These are phyloP conservation scores for Cairneyella variabilis DNA, from an alignment of 495 filamentous ascomycete genomes.

Conservation along the genomic window DNA sequence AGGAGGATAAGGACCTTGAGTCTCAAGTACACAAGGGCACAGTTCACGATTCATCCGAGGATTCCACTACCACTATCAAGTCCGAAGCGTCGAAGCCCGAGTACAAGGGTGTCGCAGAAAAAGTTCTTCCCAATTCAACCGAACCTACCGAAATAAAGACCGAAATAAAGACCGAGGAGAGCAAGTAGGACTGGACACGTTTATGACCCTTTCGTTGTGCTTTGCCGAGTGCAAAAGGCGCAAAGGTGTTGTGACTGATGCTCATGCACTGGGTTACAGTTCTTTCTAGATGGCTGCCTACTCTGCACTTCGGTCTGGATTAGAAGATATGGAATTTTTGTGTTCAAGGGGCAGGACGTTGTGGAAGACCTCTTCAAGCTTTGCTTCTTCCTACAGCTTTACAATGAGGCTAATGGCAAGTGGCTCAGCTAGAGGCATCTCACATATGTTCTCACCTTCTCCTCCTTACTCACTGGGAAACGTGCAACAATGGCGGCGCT, in stretches of 20 bases:
- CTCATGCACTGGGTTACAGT: not conserved
- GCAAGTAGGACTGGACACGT: not conserved
- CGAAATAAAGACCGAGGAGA: conserved; percentile 1
- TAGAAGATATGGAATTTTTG: conserved; percentile 6
- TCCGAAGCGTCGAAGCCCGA: too few relatives aligned
- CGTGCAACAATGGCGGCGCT: conserved; percentile 12
- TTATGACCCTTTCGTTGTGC: not conserved
- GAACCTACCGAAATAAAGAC: not conserved
- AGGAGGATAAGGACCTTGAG: conserved; percentile 73
- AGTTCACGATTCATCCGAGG: not conserved
- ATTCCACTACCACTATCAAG: not conserved
- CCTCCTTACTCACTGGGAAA: too few relatives aligned
- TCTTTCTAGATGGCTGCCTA: conserved; percentile 11
- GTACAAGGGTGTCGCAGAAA: conserved; percentile 12
- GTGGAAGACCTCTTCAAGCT: conserved; percentile 2
- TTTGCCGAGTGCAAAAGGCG: not conserved
- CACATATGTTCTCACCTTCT: too few relatives aligned
- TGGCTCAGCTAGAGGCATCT: too few relatives aligned
- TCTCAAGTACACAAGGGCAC: conserved; percentile 48
- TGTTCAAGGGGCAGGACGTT: conserved; percentile 9
- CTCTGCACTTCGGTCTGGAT: conserved; percentile 13
- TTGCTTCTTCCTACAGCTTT: conserved; percentile 1
- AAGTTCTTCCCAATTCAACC: conserved; percentile 7
- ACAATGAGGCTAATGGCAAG: too few relatives aligned
- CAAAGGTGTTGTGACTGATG: not conserved